Base-by-base conservation (phyloP, 805 yeast species). In the Pichia insulana region DNA sequence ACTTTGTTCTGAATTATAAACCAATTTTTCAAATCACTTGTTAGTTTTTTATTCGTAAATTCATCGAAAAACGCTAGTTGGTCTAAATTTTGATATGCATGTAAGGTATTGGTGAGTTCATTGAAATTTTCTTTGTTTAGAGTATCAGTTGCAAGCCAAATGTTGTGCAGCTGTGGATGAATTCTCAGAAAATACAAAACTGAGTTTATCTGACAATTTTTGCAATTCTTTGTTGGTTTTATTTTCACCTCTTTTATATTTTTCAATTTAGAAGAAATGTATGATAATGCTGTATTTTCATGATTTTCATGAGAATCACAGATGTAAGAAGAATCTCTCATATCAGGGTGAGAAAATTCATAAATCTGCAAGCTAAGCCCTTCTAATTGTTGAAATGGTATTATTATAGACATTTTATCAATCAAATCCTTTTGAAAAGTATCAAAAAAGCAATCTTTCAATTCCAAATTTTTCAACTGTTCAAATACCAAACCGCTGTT, bases 371-470 rank as follows among this genome's bases (percentile, higher is more conserved):
- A 34, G 5, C 53, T 39, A 2, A 46, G 38, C 34, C 49, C 46
- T 13, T 43, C 40, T 5, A 50, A 30, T 17, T 58, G 51, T 7
- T 55, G 50, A 46, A 59, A 62, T 9, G 57, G 49, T 8, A 66
- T 50, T 36, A 76, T 49, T 13, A 60, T 57, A 28, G 61, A 59
- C 57, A 77, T 59, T 17, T 55, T 53, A 34, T 65, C 64, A 38
- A 49, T 34, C 5, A 49, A 37, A 3, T 25, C 26, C 1, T n/a
- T 19, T 37, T 58, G 61, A 7, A 44, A 33, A 28, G 48, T 37
- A 10, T 41, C 55, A 35, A 57, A 47, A 39, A 56, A 56, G 32
- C 63, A 59, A 22, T 47, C 50, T 4, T 43, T 46, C 22, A 59
- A 34, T 16, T 45, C 47, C 10, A 59, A 37, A 6, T 36, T 37